Base-by-base conservation (phyloP, 768 basidiomycete species). In the Trametes maxima region DNA sequence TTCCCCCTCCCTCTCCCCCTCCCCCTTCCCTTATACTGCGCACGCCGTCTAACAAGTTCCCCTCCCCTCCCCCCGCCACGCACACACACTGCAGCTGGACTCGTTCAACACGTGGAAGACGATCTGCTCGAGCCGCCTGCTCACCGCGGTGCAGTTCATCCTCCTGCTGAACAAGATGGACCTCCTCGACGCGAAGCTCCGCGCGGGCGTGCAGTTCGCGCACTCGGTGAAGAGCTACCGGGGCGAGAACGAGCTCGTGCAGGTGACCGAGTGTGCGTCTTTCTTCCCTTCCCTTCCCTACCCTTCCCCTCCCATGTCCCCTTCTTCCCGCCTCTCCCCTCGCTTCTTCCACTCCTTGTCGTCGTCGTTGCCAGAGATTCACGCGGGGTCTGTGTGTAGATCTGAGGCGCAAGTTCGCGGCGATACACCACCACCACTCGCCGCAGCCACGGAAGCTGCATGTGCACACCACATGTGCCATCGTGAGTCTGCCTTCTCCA, bases 131-230 rank as follows among this genome's bases (percentile, higher is more conserved):
- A 86, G 85, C 71, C 83, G 80, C 64, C 72, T 86, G 16, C 78
- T 89, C 2, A 74, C 76, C 10, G 68, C 75, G 0, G 80, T 85
- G 28, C 80, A 83, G 58, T 78, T 88, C 54, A 80, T 88, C 44
- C 71, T 89, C 19, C 80, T 88, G 68, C 75, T 88, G 17, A 87
- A 86, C 75, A 87, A 88, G 65, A 74, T 78, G 60, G 87, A 88
- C 68, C 79, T 88, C 57, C 74, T 88, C 22, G 77, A 82, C 28
- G 72, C 75, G 16, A 85, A 86, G 68, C 74, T 88, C 11, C 71
- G 76, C 56, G 68, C 64, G 10, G 85, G 85, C 2, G 69, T 85
- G 11, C 74, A 76, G 51, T 85, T 88, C 63, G 75, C 78, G n/a
- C 73, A 78, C 16, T 84, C 82, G 65, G 83, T 87, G 7, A 80